Evolutionary conservation across 192 early-diverging fungal genomes (phyloP).

Genomic region (Funneliformis geosporum): DNA sequence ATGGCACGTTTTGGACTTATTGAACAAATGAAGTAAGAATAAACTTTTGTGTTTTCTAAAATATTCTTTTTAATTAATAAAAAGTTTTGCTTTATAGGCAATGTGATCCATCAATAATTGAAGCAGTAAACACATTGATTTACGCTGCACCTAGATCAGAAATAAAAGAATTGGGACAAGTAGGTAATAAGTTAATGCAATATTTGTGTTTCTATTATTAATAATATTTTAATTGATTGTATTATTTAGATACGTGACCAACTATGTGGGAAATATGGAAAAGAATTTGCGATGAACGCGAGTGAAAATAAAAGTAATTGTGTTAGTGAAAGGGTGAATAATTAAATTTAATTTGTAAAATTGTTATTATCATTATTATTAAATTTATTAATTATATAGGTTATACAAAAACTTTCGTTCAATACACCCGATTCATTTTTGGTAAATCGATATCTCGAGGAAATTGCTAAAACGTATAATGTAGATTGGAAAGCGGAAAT

Average conservation of each 20-base stretch:
- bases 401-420: conserved; percentile 79
- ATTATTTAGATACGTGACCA: conserved; percentile 68
- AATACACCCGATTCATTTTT: conserved; percentile 78
- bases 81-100: conserved; percentile 36
- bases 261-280: conserved; percentile 80
- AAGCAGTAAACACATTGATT: conserved; percentile 87
- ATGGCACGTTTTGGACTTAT: conserved; percentile 85
- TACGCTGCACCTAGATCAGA: conserved; percentile 89
- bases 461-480: conserved; percentile 82
- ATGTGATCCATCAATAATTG: conserved; percentile 79
- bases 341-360: background rate
- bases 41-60: background rate
- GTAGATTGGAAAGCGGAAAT: conserved; percentile 67
- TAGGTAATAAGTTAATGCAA: conserved; percentile 22
- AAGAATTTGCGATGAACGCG: conserved; percentile 73
- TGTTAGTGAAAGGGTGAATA: conserved; percentile 72
- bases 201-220: background rate
- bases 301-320: conserved; percentile 72
- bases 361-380: background rate
- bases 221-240: background rate
- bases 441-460: conserved; percentile 83
- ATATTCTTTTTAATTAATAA: background rate
- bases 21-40: conserved; percentile 71
- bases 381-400: conserved; percentile 42
- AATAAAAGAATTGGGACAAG: conserved; percentile 75